Evolutionary conservation across 2,329 filamentous ascomycete species (phyloP).

Genomic region (Pseudogymnoascus sp.): DNA sequence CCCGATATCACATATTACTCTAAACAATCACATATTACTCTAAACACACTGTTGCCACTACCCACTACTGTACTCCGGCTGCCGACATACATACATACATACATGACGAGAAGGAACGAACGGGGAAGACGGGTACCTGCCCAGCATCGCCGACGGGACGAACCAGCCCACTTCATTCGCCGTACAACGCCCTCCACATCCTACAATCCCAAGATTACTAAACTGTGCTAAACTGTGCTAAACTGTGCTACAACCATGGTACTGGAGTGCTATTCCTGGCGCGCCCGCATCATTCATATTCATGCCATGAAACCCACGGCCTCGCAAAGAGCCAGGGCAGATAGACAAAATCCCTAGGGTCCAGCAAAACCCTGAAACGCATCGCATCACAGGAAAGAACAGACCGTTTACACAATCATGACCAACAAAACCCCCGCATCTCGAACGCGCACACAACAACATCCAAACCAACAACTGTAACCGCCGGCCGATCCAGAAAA

Average conservation of each 20-base stretch:
- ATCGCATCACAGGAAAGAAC: background rate
- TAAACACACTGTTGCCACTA: background rate
- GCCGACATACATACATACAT: too few species aligned
- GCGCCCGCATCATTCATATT: too few species aligned
- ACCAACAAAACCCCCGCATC: background rate
- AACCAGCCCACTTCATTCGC: background rate
- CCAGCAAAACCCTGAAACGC: background rate
- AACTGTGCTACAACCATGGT: too few species aligned
- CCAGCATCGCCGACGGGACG: background rate
- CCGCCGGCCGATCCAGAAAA: background rate
- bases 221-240: too few species aligned
- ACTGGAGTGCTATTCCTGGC: too few species aligned
- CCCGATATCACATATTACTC: too few species aligned
- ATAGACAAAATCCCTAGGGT: background rate
- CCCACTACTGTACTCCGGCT: too few species aligned
- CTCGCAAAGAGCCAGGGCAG: too few species aligned
- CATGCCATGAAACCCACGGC: background rate
- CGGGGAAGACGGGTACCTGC: background rate
- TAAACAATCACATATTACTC: too few species aligned
- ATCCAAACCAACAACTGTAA: background rate
- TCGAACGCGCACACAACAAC: background rate
- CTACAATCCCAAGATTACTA: too few species aligned
- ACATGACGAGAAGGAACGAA: too few species aligned
- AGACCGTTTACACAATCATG: background rate
- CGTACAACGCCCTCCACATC: background rate